Conservation (phyloP, 2,329 filamentous ascomycete species). For the Aureobasidium sp. region DNA sequence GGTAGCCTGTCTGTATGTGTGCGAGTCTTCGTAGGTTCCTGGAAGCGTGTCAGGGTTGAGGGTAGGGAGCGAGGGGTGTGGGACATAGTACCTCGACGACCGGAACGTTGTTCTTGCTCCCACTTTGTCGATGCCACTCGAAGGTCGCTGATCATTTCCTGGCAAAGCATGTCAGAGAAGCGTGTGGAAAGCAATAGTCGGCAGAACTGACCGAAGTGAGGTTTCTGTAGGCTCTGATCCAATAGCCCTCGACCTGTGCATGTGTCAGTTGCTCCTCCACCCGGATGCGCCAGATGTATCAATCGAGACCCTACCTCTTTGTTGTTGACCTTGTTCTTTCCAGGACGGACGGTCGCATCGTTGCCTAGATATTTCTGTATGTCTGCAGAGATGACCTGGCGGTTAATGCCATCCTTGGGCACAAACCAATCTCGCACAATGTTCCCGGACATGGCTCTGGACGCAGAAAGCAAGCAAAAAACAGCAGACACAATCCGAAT, state of each 20-base stretch:
- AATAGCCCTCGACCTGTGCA: constrained; percentile 41
- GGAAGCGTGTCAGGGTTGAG: constrained; percentile 37
- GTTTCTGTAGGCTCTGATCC: constrained; percentile 46
- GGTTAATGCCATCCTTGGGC: constrained; percentile 43
- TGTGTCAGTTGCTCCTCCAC: constrained; percentile 22
- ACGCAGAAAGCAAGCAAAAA: background rate
- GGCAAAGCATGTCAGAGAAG: constrained; percentile 17
- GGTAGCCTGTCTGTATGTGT: constrained; percentile 37
- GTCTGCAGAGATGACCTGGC: constrained; percentile 47
- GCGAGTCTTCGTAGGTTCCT: constrained; percentile 39
- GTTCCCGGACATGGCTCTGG: constrained; percentile 26
- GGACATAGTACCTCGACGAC: constrained; percentile 40
- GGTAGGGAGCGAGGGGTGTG: constrained; percentile 27
- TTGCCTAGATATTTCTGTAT: constrained; percentile 46
- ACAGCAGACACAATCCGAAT: background rate
- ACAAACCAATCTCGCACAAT: constrained; percentile 44
- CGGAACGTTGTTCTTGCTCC: constrained; percentile 32
- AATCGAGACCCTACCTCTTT: constrained; percentile 16
- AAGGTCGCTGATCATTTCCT: constrained; percentile 46
- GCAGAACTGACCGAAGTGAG: constrained; percentile 40
- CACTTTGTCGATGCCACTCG: constrained; percentile 42
- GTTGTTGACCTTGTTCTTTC: constrained; percentile 38
- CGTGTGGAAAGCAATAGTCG: background rate
- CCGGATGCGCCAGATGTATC: background rate
- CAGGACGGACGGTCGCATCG: constrained; percentile 45